Percentiles rank a stretch among this genome's conserved stretches.
Conservation (phyloP, 352 stramenopile genomes). For the Phytophthora crassamura region DNA sequence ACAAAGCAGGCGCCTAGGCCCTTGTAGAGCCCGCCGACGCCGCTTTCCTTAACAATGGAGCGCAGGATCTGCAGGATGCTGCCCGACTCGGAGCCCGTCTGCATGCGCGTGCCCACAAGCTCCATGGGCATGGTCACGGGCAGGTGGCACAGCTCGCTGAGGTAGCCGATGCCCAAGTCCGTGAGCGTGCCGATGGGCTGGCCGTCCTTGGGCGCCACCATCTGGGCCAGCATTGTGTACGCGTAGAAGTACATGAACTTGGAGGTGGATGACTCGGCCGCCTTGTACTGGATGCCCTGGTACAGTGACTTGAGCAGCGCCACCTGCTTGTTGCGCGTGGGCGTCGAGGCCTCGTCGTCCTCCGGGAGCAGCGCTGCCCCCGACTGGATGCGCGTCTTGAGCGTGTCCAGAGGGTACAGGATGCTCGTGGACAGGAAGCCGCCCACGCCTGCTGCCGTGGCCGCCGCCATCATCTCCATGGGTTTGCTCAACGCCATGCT, state of each 20-base stretch:
- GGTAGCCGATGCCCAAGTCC: constrained; percentile 83
- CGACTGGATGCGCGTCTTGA: constrained; percentile 91
- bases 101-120: constrained; percentile 86
- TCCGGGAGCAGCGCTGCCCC: constrained; percentile 57
- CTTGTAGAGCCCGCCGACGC: constrained; percentile 83
- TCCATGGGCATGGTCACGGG: constrained; percentile 89
- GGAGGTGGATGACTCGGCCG: constrained; percentile 79
- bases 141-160: constrained; percentile 83
- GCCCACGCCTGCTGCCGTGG: constrained; percentile 76
- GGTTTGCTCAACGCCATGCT: constrained; percentile 78
- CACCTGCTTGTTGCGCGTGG: constrained; percentile 45
- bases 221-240: constrained; percentile 83
- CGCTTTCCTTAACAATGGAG: constrained; percentile 73
- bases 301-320: constrained; percentile 73
- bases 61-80: constrained; percentile 70
- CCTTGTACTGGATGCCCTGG: constrained; percentile 88
- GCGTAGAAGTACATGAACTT: constrained; percentile 93
- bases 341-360: constrained; percentile 33
- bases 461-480: constrained; percentile 83
- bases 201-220: constrained; percentile 64
- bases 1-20: constrained; percentile 93
- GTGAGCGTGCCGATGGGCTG: constrained; percentile 67
- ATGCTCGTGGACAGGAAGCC: constrained; percentile 81
- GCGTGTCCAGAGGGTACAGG: constrained; percentile 86
- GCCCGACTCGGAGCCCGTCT: constrained; percentile 62